phyloP scores from a whole-genome alignment of 371 early-diverging fungal genomes.

The Funneliformis caledonium region DNA sequence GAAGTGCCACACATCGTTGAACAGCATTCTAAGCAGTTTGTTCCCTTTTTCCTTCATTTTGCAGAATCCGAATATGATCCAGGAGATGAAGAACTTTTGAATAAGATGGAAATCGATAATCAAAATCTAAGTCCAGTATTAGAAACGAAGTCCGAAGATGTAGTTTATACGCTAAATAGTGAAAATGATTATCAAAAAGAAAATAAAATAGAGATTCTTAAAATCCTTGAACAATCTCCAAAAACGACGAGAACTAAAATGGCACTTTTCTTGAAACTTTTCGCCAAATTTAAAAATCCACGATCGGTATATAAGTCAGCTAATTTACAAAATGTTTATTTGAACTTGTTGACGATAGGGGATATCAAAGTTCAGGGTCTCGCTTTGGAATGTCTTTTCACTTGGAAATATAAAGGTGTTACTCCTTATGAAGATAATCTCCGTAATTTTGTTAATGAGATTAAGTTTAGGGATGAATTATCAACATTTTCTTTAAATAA shows the following conservation, averaged over 20 bases:
- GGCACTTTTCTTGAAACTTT: conserved; percentile 69
- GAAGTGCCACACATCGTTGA: conserved; percentile 74
- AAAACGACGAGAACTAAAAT: conserved; percentile 57
- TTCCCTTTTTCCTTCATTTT: conserved; percentile 79
- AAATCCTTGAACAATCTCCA: conserved; percentile 52
- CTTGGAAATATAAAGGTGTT: conserved; percentile 76
- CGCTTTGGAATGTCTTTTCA: conserved; percentile 82
- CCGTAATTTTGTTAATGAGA: conserved; percentile 78
- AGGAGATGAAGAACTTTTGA: conserved; percentile 51
- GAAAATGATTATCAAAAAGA: conserved; percentile 33
- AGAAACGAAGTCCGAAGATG: conserved; percentile 34
- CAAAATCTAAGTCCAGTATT: conserved; percentile 49
- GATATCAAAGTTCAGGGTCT: conserved; percentile 78
- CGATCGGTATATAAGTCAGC: conserved; percentile 54
- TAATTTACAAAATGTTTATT: conserved; percentile 64
- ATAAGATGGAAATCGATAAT: conserved; percentile 42
- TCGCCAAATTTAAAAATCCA: conserved; percentile 78
- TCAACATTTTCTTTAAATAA: conserved; percentile 71
- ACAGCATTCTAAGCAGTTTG: conserved; percentile 67
- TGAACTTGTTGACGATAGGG: conserved; percentile 78
- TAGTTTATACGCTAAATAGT: conserved; percentile 11
- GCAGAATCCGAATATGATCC: conserved; percentile 62
- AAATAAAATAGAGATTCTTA: conserved; percentile 42
- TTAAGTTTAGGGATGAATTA: conserved; percentile 88
- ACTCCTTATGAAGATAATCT: conserved; percentile 76